phyloP scores from a whole-genome alignment of 305 asterid species.

The Euphrasia arctica region DNA sequence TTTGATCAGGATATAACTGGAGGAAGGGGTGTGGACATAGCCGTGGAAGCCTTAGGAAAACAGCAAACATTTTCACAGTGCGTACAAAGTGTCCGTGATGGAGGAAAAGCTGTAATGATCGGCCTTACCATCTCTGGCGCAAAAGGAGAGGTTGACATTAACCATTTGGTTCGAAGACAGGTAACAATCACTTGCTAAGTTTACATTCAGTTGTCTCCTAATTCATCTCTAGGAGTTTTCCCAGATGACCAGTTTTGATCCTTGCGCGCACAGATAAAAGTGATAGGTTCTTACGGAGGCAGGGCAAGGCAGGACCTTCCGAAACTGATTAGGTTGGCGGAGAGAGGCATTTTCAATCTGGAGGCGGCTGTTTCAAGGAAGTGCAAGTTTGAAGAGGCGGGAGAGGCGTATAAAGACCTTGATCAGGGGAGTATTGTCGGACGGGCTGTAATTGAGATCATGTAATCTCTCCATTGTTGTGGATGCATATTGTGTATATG shows the following conservation, averaged over 20 bases:
- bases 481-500: neutral
- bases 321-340: slow-evolving; percentile 79
- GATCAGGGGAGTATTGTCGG: slow-evolving; percentile 70
- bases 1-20: slow-evolving; percentile 81
- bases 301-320: slow-evolving; percentile 98
- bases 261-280: slow-evolving; percentile 57
- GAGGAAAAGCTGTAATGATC: slow-evolving; percentile 98
- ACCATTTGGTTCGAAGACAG: slow-evolving; percentile 97
- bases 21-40: slow-evolving; percentile 88
- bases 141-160: slow-evolving; percentile 92
- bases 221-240: neutral
- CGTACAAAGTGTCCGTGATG: slow-evolving; percentile 85
- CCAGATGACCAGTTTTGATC: too few relatives aligned
- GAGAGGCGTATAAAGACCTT: slow-evolving; percentile 71
- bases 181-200: slow-evolving; percentile 27
- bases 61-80: slow-evolving; percentile 82
- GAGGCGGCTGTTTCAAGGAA: slow-evolving; percentile 82
- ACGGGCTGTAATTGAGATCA: slow-evolving; percentile 84
- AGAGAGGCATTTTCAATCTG: slow-evolving; percentile 76
- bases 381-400: slow-evolving; percentile 76
- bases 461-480: slow-evolving; percentile 34
- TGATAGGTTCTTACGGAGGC: slow-evolving; percentile 91
- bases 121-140: slow-evolving; percentile 89
- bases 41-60: slow-evolving; percentile 94
- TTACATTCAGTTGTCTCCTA: neutral